These are phyloP conservation scores for Fusarium irregulare DNA, from an alignment of 2,329 filamentous ascomycete species.

Conservation along the genomic window DNA sequence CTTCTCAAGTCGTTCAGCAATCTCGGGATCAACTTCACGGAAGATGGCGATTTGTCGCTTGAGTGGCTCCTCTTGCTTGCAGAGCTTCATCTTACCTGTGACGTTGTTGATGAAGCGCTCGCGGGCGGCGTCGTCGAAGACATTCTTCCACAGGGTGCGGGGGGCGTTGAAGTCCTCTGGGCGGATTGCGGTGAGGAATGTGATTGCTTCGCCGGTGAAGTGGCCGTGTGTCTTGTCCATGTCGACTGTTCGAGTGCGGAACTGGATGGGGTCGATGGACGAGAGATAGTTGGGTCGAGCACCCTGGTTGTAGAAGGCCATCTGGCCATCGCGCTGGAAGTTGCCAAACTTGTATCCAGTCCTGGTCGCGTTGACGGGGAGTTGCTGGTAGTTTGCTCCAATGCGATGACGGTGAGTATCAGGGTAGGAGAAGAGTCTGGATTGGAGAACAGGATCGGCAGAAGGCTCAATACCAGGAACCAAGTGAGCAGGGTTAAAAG, in stretches of 20 bases:
- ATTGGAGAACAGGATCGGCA: slow-evolving; percentile 71
- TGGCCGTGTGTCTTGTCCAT: slow-evolving; percentile 30
- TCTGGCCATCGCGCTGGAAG: slow-evolving; percentile 35
- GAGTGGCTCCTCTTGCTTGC: slow-evolving; percentile 68
- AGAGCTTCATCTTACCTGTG: slow-evolving; percentile 69
- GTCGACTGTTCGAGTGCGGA: slow-evolving; percentile 14
- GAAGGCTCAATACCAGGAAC: slow-evolving; percentile 72
- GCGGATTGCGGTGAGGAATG: slow-evolving; percentile 27
- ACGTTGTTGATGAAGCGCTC: slow-evolving; percentile 68
- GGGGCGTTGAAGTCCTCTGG: slow-evolving; percentile 35
- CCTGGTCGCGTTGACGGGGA: slow-evolving; percentile 26
- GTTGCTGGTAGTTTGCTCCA: slow-evolving; percentile 68
- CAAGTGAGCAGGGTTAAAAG: slow-evolving; percentile 73
- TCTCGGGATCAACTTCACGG: slow-evolving; percentile 69
- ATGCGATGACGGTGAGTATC: slow-evolving; percentile 73
- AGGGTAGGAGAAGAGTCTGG: slow-evolving; percentile 69
- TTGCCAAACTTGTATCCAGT: slow-evolving; percentile 17
- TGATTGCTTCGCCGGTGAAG: slow-evolving; percentile 30
- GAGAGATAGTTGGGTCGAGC: slow-evolving; percentile 30
- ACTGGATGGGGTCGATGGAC: slow-evolving; percentile 30
- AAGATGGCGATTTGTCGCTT: slow-evolving; percentile 74
- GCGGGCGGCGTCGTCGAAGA: slow-evolving; percentile 16
- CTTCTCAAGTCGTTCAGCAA: slow-evolving; percentile 70
- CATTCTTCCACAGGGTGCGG: slow-evolving; percentile 3
- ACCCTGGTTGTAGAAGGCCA: slow-evolving; percentile 35